Conservation (phyloP, 2,329 filamentous ascomycete genomes). For the Alternaria triticimaculans region DNA sequence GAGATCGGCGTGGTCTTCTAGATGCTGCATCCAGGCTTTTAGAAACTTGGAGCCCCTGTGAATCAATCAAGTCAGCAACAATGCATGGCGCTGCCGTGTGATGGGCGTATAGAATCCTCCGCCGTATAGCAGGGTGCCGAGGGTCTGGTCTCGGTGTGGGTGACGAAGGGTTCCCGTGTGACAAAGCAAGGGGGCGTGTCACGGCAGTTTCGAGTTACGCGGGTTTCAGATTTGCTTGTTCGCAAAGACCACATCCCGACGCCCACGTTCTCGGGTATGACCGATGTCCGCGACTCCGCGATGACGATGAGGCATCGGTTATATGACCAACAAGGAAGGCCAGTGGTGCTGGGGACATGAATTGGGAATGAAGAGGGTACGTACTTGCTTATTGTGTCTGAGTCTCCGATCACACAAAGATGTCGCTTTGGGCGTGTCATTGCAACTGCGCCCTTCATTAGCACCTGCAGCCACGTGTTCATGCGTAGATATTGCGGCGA, state of each 20-base stretch:
- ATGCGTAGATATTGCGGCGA: constrained; percentile 1
- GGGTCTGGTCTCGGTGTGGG: neutral
- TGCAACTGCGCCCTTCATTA: constrained; percentile 67
- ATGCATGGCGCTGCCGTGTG: constrained; percentile 11
- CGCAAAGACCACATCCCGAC: constrained; percentile 11
- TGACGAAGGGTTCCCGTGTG: constrained; percentile 5
- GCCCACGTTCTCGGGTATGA: constrained; percentile 18
- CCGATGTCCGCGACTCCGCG: neutral
- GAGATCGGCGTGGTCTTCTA: constrained; percentile 89
- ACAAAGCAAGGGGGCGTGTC: constrained; percentile 17
- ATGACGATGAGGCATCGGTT: neutral
- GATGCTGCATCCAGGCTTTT: constrained; percentile 86
- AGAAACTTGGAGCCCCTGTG: constrained; percentile 82
- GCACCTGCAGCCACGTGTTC: neutral
- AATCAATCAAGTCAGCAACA: constrained; percentile 20
- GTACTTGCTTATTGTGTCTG: constrained; percentile 88
- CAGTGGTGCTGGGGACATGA: neutral
- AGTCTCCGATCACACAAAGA: constrained; percentile 89
- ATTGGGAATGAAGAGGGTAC: constrained; percentile 39
- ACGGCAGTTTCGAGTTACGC: constrained; percentile 23
- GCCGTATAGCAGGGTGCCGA: neutral
- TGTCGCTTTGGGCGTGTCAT: constrained; percentile 96
- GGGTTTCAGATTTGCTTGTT: constrained; percentile 7
- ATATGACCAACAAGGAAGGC: neutral
- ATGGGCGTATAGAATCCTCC: constrained; percentile 5